phyloP scores from a whole-genome alignment of 768 basidiomycete genomes.

The button mushroom (Agaricus bisporus) region DNA sequence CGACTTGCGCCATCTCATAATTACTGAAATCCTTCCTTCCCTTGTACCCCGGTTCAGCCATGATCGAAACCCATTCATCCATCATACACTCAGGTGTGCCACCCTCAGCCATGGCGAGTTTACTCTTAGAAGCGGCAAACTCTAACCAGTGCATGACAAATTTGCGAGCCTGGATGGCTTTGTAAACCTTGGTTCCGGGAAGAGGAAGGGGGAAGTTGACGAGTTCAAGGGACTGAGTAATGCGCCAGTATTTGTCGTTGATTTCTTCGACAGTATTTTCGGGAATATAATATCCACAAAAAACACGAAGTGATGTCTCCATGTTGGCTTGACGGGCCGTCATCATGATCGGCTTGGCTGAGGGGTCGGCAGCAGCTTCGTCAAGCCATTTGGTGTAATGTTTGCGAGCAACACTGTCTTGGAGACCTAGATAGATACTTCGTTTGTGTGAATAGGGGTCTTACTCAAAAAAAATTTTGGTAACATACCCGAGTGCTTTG shows the following conservation, averaged over 20 bases:
- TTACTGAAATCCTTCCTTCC: conserved; percentile 85
- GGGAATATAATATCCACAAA: conserved; percentile 88
- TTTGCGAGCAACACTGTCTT: conserved; percentile 76
- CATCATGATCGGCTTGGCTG: conserved; percentile 73
- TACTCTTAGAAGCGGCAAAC: conserved; percentile 73
- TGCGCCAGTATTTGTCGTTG: conserved; percentile 91
- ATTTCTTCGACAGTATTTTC: conserved; percentile 76
- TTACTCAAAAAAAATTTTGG: conserved; percentile 5
- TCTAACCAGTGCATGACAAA: conserved; percentile 74
- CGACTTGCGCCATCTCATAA: conserved; percentile 93
- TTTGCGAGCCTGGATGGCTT: conserved; percentile 88
- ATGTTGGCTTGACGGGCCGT: conserved; percentile 92
- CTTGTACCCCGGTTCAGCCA: conserved; percentile 64
- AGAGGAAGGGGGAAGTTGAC: conserved; percentile 97
- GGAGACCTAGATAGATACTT: conserved; percentile 79
- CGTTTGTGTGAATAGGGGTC: neutral
- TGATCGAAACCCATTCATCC: conserved; percentile 83
- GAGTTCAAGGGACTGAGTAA: conserved; percentile 91
- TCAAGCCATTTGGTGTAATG: conserved; percentile 73
- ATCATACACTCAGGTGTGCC: conserved; percentile 83
- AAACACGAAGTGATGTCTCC: conserved; percentile 94
- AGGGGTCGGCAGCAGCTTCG: conserved; percentile 40
- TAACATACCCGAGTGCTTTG: conserved; percentile 79
- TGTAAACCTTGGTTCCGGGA: conserved; percentile 95
- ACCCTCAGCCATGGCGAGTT: conserved; percentile 75